phyloP scores from a whole-genome alignment of 2,329 filamentous ascomycete genomes.

The Hypoxylon sp. region DNA sequence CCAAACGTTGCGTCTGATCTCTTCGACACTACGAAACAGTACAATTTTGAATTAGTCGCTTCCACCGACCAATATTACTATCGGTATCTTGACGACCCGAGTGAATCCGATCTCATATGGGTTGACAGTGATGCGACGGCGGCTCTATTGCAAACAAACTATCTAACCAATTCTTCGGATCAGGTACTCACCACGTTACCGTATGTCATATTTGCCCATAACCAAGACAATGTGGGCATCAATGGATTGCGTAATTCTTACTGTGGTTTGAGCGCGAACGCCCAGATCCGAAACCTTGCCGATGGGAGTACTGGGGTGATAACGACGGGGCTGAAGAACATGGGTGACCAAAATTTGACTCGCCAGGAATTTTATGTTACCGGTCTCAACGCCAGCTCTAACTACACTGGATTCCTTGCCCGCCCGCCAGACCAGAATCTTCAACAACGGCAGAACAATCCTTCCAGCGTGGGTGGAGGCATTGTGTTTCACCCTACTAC shows the following conservation, averaged over 20 bases:
- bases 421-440: conserved; percentile 59
- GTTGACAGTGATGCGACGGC: conserved; percentile 88
- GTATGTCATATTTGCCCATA: conserved; percentile 84
- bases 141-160: conserved; percentile 83
- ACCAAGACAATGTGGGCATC: conserved; percentile 71
- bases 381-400: conserved; percentile 78
- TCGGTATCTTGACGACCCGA: conserved; percentile 67
- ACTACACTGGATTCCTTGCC: conserved; percentile 82
- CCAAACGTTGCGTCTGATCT: conserved; percentile 71
- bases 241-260: conserved; percentile 83
- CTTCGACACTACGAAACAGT: conserved; percentile 71
- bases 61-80: conserved; percentile 87
- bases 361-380: conserved; percentile 92
- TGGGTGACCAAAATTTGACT: conserved; percentile 75
- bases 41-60: conserved; percentile 85
- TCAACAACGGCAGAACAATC: conserved; percentile 66
- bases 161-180: conserved; percentile 72
- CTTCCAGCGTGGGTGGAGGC: conserved; percentile 78
- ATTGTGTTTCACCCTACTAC: conserved; percentile 78
- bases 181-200: conserved; percentile 70
- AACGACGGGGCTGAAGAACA: conserved; percentile 76
- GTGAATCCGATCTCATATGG: conserved; percentile 75
- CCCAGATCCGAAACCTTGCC: conserved; percentile 73
- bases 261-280: conserved; percentile 80
- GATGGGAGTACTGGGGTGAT: conserved; percentile 64